phyloP scores from a whole-genome alignment of 352 stramenopile species.

The Phytopythium chamaehyphon region DNA sequence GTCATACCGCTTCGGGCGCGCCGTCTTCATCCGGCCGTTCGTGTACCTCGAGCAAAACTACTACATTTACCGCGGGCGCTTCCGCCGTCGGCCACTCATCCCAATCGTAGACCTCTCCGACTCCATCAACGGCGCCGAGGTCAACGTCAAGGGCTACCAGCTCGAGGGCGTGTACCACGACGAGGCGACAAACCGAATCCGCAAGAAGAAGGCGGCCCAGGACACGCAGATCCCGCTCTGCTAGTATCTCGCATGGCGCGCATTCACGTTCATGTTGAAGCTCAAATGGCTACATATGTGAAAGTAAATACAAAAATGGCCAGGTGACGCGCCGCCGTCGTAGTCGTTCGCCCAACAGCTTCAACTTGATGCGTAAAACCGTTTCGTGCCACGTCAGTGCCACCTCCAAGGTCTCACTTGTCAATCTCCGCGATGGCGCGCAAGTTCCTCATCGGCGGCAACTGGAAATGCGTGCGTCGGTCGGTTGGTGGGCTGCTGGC shows the following conservation, averaged over 20 bases:
- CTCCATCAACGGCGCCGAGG: constrained; percentile 7
- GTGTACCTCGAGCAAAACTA: constrained; percentile 24
- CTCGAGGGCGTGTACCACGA: constrained; percentile 12
- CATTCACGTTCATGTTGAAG: not conserved
- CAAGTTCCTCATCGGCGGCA: constrained; percentile 90
- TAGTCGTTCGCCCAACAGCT: constrained; percentile 7
- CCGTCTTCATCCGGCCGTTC: constrained; percentile 20
- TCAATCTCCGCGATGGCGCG: constrained; percentile 26
- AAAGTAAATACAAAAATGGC: too few relatives aligned
- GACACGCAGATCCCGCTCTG: constrained; percentile 18
- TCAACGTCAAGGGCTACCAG: constrained; percentile 13
- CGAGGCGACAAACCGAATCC: constrained; percentile 10
- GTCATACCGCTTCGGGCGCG: constrained; percentile 17
- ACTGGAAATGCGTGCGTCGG: constrained; percentile 91
- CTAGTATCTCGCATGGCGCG: too few relatives aligned
- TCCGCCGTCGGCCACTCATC: constrained; percentile 12
- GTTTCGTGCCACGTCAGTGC: not conserved
- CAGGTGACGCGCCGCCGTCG: too few relatives aligned
- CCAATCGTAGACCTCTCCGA: constrained; percentile 9
- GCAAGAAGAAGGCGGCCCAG: constrained; percentile 6
- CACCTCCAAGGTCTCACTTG: not conserved
- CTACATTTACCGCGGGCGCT: constrained; percentile 15
- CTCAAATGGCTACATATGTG: too few relatives aligned
- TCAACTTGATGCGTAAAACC: constrained; percentile 10
- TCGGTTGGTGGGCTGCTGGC: not conserved